These are phyloP conservation scores for Dendrothele bispora DNA, from an alignment of 768 basidiomycete genomes.

Conservation along the genomic window DNA sequence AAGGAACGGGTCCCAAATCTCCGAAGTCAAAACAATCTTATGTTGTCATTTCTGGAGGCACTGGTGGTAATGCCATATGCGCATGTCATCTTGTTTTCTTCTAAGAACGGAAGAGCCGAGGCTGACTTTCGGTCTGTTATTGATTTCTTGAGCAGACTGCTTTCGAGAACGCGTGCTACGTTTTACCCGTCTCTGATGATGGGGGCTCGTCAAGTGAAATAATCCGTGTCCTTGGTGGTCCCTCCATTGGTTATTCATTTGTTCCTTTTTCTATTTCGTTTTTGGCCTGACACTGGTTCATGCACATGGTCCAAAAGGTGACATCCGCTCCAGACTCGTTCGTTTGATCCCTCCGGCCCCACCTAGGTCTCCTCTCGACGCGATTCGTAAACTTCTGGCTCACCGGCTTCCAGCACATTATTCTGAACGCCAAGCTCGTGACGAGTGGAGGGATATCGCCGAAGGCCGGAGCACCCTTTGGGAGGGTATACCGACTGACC, in stretches of 20 bases:
- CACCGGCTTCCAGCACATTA: constrained; percentile 72
- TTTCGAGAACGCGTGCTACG: constrained; percentile 76
- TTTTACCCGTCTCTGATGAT: constrained; percentile 93
- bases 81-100: too few species aligned
- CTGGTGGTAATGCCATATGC: constrained; percentile 90
- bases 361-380: constrained; percentile 59
- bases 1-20: neutral
- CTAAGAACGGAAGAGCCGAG: too few species aligned
- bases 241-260: constrained; percentile 65
- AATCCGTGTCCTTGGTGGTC: constrained; percentile 85
- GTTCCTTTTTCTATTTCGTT: constrained; percentile 11
- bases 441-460: constrained; percentile 91
- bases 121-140: too few species aligned
- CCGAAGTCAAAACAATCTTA: constrained; percentile 35
- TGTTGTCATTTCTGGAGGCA: constrained; percentile 89
- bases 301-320: constrained; percentile 48
- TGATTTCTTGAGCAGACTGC: too few species aligned
- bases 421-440: constrained; percentile 75
- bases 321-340: constrained; percentile 86
- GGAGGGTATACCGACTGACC: constrained; percentile 83
- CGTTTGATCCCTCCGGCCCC: constrained; percentile 77
- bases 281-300: neutral
- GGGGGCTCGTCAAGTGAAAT: constrained; percentile 96
- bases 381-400: constrained; percentile 75
- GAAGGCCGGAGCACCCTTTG: constrained; percentile 84